Conservation (phyloP, 2,329 filamentous ascomycete genomes). For the Talaromyces sp. region DNA sequence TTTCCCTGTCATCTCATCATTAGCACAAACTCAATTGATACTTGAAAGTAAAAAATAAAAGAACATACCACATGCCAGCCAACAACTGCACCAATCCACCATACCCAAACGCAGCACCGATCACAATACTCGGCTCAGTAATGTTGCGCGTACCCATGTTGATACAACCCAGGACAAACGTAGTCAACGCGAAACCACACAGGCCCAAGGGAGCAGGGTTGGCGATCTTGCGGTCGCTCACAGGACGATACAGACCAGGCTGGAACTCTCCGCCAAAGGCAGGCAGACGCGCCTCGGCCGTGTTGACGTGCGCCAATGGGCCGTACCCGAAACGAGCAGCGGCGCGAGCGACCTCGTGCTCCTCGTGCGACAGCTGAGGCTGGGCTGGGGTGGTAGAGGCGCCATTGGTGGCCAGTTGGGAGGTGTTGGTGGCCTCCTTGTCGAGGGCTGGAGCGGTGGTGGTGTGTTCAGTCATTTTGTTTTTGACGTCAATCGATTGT, state of each 20-base stretch:
- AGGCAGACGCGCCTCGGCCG: conserved; percentile 42
- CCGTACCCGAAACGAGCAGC: conserved; percentile 46
- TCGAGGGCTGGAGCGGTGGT: background rate
- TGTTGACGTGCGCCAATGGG: conserved; percentile 46
- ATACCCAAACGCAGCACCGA: conserved; percentile 66
- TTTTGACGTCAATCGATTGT: background rate
- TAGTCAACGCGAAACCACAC: conserved; percentile 73
- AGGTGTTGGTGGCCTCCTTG: conserved; percentile 7
- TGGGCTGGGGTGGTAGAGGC: conserved; percentile 15
- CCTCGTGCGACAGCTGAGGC: conserved; percentile 37
- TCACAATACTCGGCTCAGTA: conserved; percentile 57
- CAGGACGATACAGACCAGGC: conserved; percentile 61
- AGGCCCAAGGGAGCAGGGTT: conserved; percentile 76
- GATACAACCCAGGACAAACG: conserved; percentile 69
- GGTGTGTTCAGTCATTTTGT: background rate
- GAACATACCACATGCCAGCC: conserved; percentile 74
- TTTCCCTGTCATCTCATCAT: conserved; percentile 60
- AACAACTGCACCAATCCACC: conserved; percentile 73
- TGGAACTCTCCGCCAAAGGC: conserved; percentile 70
- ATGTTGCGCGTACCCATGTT: conserved; percentile 63
- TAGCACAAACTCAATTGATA: background rate
- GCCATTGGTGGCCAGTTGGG: conserved; percentile 6
- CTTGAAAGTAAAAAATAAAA: background rate
- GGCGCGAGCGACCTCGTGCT: conserved; percentile 37
- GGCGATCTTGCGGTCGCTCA: conserved; percentile 63